phyloP scores from a whole-genome alignment of 306 rosid genomes.

The Medicago lupulina region DNA sequence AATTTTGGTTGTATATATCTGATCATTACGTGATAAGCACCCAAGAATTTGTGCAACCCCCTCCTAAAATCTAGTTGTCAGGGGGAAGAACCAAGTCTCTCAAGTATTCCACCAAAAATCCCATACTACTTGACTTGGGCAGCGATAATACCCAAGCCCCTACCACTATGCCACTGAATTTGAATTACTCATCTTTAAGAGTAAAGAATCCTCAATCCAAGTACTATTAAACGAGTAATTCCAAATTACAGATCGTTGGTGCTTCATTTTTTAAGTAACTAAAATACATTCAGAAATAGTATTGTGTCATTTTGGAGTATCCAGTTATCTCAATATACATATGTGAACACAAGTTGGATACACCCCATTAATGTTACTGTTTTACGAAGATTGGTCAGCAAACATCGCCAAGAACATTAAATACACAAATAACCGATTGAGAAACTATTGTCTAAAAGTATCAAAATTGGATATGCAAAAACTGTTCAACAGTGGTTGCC shows the following conservation, averaged over 20 bases:
- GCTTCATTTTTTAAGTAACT: background rate
- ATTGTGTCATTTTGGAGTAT: background rate
- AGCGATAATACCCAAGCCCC: background rate
- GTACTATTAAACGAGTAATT: background rate
- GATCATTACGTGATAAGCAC: background rate
- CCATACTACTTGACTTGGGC: background rate
- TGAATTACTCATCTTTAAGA: background rate
- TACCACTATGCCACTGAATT: slow-evolving; percentile 5
- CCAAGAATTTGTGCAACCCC: background rate
- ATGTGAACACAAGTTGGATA: background rate
- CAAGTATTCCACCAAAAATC: background rate
- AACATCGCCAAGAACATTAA: too few relatives aligned
- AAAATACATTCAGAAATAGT: background rate
- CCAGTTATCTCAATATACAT: background rate
- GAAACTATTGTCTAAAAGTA: background rate
- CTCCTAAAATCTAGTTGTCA: slow-evolving; percentile 1
- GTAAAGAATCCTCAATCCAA: background rate
- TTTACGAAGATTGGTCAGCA: too few relatives aligned
- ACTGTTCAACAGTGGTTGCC: background rate
- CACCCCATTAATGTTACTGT: too few relatives aligned
- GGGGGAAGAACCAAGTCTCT: background rate
- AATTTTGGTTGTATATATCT: slow-evolving; percentile 29
- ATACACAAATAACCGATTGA: too few relatives aligned
- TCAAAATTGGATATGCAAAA: background rate
- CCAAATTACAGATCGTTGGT: background rate